Conservation (phyloP, 805 yeast species). For the Helenozyma rhizophorensis region DNA sequence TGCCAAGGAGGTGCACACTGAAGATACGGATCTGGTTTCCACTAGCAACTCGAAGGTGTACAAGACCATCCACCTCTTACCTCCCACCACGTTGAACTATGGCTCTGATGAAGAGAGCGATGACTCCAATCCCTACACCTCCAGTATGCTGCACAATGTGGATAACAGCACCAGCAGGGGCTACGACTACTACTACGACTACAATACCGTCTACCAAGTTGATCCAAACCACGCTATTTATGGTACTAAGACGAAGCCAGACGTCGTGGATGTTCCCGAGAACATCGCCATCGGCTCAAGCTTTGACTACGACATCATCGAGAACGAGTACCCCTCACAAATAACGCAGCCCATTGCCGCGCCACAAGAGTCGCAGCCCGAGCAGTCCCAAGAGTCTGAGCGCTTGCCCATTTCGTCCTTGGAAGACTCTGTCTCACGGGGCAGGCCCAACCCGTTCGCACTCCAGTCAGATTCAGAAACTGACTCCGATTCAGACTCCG, state of each 20-base stretch:
- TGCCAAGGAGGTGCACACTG: conserved; percentile 11
- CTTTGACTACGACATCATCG: conserved; percentile 34
- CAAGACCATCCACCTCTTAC: conserved; percentile 71
- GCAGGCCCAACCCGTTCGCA: conserved; percentile 8
- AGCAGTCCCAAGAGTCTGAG: conserved; percentile 6
- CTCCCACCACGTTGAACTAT: conserved; percentile 81
- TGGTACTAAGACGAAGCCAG: conserved; percentile 32
- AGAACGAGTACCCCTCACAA: conserved; percentile 21
- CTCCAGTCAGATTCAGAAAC: conserved; percentile 8
- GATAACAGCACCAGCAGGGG: conserved; percentile 60
- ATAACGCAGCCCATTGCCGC: too few species aligned
- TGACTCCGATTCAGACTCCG: conserved; percentile 20
- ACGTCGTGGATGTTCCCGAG: conserved; percentile 45
- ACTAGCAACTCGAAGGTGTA: conserved; percentile 24
- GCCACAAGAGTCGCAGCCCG: too few species aligned
- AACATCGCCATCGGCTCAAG: conserved; percentile 39
- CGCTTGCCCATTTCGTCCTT: conserved; percentile 16
- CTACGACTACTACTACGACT: conserved; percentile 74
- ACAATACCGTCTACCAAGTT: conserved; percentile 67
- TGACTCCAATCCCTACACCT: conserved; percentile 46
- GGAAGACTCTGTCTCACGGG: conserved; percentile 13
- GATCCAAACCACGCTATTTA: conserved; percentile 42
- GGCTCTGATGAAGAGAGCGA: conserved; percentile 65
- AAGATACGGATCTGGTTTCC: conserved; percentile 28
- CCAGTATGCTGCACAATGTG: conserved; percentile 67